These are phyloP conservation scores for Dentipellis sp. DNA, from an alignment of 768 basidiomycete genomes.

Conservation along the genomic window DNA sequence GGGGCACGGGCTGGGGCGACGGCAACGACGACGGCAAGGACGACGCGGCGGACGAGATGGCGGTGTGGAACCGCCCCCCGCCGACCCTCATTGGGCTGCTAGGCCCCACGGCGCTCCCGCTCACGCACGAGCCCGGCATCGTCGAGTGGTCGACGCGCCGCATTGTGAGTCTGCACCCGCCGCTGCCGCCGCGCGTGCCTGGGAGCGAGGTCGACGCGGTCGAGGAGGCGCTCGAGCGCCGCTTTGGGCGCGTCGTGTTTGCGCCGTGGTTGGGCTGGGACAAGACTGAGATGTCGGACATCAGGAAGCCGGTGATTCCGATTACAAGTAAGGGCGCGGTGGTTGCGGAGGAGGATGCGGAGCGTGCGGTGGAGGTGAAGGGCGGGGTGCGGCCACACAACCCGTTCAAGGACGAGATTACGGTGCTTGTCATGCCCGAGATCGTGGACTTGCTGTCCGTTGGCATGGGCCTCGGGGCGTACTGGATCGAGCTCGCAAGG, in stretches of 20 bases:
- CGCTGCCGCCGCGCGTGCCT: conserved; percentile 20
- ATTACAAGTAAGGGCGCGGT: conserved; percentile 28
- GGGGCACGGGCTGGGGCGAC: background rate
- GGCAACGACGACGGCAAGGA: background rate
- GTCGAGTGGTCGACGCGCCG: conserved; percentile 59
- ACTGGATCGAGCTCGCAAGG: conserved; percentile 61
- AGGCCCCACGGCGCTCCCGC: conserved; percentile 47
- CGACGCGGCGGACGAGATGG: background rate
- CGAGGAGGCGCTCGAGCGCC: conserved; percentile 37
- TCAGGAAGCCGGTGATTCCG: conserved; percentile 26
- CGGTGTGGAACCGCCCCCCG: conserved; percentile 7
- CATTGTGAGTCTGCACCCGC: conserved; percentile 37
- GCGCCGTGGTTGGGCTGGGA: conserved; percentile 43
- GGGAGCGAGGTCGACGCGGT: conserved; percentile 21
- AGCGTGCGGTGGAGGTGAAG: conserved; percentile 3
- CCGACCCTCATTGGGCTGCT: conserved; percentile 32
- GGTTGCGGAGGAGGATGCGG: conserved; percentile 15
- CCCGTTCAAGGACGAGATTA: conserved; percentile 49
- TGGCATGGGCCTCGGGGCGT: conserved; percentile 55
- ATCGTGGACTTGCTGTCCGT: conserved; percentile 27
- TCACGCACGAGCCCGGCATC: conserved; percentile 55
- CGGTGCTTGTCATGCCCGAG: conserved; percentile 41
- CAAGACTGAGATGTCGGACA: conserved; percentile 22
- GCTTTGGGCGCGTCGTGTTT: conserved; percentile 42
- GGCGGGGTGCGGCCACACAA: conserved; percentile 29